Conservation (phyloP, 2,329 filamentous ascomycete genomes). For the Neopestalotiopsis rosae region DNA sequence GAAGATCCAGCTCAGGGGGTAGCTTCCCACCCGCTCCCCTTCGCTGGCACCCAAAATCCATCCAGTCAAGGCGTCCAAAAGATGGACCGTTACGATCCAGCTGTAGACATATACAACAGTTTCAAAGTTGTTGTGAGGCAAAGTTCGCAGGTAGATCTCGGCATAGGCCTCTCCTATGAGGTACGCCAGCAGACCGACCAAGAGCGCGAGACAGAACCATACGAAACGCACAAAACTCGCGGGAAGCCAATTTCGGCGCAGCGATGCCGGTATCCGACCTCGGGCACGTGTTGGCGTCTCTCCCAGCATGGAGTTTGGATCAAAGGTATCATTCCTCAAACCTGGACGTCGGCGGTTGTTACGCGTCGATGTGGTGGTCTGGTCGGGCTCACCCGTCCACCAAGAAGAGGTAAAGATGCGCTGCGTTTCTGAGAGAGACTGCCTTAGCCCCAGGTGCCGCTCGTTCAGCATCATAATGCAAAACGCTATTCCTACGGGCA, state of each 20-base stretch:
- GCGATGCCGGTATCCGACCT: slow-evolving; percentile 38
- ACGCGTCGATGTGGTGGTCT: slow-evolving; percentile 39
- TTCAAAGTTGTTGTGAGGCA: slow-evolving; percentile 70
- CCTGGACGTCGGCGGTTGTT: slow-evolving; percentile 43
- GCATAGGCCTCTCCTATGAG: slow-evolving; percentile 73
- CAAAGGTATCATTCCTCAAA: slow-evolving; percentile 42
- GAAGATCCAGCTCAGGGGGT: slow-evolving; percentile 74
- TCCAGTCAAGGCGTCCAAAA: slow-evolving; percentile 68
- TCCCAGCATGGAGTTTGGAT: slow-evolving; percentile 38
- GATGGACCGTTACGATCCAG: slow-evolving; percentile 70
- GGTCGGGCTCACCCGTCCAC: slow-evolving; percentile 65
- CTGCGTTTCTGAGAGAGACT: slow-evolving; percentile 69
- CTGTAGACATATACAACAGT: slow-evolving; percentile 74
- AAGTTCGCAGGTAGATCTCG: slow-evolving; percentile 69
- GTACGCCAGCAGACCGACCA: slow-evolving; percentile 68
- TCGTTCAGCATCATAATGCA: slow-evolving; percentile 67
- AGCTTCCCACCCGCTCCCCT: slow-evolving; percentile 70
- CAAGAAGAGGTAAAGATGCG: slow-evolving; percentile 70
- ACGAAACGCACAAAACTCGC: slow-evolving; percentile 72
- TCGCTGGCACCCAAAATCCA: slow-evolving; percentile 71
- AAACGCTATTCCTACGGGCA: slow-evolving; percentile 71
- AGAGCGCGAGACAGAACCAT: slow-evolving; percentile 71
- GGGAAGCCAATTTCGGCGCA: slow-evolving; percentile 62
- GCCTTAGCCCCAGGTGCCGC: slow-evolving; percentile 65
- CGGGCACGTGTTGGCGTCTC: slow-evolving; percentile 29